Evolutionary conservation across 495 filamentous ascomycete species (phyloP).

Genomic region (Sordaria brevicollis): DNA sequence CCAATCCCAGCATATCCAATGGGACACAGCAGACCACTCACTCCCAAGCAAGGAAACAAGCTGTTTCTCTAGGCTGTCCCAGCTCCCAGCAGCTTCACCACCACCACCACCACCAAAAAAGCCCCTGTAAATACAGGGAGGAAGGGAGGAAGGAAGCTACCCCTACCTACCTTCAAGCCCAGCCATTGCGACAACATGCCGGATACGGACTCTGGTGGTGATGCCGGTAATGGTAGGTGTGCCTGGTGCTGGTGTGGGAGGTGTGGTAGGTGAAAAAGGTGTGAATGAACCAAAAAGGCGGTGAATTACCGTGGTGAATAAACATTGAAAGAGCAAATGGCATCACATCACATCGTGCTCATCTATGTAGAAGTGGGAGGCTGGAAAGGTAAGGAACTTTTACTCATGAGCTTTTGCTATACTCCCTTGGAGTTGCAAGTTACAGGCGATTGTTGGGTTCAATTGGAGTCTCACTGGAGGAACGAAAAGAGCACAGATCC

Average conservation of each 20-base stretch:
- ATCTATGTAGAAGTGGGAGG: too few relatives aligned
- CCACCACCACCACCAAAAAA: too few relatives aligned
- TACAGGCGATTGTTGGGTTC: neutral
- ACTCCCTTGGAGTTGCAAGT: neutral
- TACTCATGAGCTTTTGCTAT: neutral
- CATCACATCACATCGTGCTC: neutral
- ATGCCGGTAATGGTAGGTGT: too few relatives aligned
- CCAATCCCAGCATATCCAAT: neutral
- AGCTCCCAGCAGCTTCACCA: neutral
- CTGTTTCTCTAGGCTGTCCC: neutral
- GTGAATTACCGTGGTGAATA: neutral
- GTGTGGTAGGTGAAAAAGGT: neutral
- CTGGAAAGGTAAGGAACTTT: too few relatives aligned
- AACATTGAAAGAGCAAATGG: too few relatives aligned
- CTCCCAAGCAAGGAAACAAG: neutral
- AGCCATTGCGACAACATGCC: neutral
- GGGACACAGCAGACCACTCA: neutral
- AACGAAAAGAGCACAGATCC: too few relatives aligned
- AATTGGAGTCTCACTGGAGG: neutral
- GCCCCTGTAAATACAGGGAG: neutral
- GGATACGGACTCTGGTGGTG: neutral
- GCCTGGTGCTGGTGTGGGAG: too few relatives aligned
- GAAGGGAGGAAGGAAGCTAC: neutral
- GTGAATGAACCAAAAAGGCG: neutral
- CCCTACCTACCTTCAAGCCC: neutral